A percentile compares a stretch with the other conserved stretches of the same genome.
Conservation (phyloP, 2,329 filamentous ascomycete species). For the Monosporascus sp. region DNA sequence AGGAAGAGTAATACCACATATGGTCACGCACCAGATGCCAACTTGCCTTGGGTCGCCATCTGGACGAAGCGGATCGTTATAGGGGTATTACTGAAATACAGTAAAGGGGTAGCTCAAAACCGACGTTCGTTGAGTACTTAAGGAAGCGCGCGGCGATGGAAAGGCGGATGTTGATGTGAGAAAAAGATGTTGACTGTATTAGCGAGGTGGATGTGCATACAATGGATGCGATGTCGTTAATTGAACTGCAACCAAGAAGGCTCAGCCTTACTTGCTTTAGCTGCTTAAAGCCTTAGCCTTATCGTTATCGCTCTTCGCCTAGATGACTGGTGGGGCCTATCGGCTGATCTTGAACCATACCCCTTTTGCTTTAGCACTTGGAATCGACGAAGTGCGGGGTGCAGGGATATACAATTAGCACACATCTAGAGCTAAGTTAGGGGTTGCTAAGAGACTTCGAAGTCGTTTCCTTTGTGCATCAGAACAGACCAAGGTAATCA, state of each 20-base stretch:
- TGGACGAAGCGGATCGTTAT: neutral
- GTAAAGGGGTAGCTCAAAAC: too few relatives aligned
- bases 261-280: neutral
- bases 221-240: neutral
- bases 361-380: neutral
- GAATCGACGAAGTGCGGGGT: neutral
- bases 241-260: neutral
- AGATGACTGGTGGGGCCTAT: neutral
- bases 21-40: constrained; percentile 2
- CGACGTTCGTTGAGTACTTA: too few relatives aligned
- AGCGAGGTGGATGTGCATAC: neutral
- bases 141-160: neutral
- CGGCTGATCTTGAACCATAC: neutral
- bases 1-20: neutral
- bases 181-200: neutral
- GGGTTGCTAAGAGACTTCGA: too few relatives aligned
- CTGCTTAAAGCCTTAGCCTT: neutral
- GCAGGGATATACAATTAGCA: too few relatives aligned
- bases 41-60: neutral
- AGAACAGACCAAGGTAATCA: too few relatives aligned
- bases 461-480: too few relatives aligned
- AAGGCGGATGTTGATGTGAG: neutral
- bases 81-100: too few relatives aligned
- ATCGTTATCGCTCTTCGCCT: neutral
- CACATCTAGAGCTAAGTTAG: too few relatives aligned